phyloP scores from a whole-genome alignment of 371 early-diverging fungal species.

The Choanephora cucurbitarum region DNA sequence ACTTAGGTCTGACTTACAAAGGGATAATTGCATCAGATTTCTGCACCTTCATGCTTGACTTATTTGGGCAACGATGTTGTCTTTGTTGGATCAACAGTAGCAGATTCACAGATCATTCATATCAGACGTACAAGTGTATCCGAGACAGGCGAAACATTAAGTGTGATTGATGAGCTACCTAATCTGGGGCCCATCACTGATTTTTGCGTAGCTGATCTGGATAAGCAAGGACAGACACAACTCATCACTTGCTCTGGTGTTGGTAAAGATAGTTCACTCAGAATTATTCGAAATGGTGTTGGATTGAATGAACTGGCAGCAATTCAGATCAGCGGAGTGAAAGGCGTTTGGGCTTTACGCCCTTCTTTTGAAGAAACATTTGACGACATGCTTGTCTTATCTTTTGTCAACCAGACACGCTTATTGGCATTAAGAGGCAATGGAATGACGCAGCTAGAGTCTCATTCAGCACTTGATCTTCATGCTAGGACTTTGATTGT shows the following conservation, averaged over 20 bases:
- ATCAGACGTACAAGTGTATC: conserved; percentile 40
- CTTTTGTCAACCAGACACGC: conserved; percentile 55
- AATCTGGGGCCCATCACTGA: conserved; percentile 89
- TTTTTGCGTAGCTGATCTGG: conserved; percentile 82
- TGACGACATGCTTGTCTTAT: conserved; percentile 59
- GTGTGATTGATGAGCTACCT: conserved; percentile 60
- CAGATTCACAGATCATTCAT: conserved; percentile 82
- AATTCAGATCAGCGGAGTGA: conserved; percentile 70
- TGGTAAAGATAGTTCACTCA: conserved; percentile 73
- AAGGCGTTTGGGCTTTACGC: conserved; percentile 74
- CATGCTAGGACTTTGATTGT: conserved; percentile 40
- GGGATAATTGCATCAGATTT: conserved; percentile 34
- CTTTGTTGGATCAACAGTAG: conserved; percentile 84
- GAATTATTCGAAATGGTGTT: conserved; percentile 89
- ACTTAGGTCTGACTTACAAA: too few species aligned
- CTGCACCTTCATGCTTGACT: conserved; percentile 70
- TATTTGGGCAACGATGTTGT: conserved; percentile 78
- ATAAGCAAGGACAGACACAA: conserved; percentile 74
- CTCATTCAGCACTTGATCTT: conserved; percentile 37
- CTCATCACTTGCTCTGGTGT: conserved; percentile 89
- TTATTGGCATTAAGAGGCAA: conserved; percentile 35
- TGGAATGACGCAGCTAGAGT: conserved; percentile 31
- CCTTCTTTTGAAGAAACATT: conserved; percentile 37
- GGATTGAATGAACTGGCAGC: conserved; percentile 77
- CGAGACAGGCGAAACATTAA: conserved; percentile 27